Conservation (phyloP, 768 basidiomycete species). For the Suillus subaureus region DNA sequence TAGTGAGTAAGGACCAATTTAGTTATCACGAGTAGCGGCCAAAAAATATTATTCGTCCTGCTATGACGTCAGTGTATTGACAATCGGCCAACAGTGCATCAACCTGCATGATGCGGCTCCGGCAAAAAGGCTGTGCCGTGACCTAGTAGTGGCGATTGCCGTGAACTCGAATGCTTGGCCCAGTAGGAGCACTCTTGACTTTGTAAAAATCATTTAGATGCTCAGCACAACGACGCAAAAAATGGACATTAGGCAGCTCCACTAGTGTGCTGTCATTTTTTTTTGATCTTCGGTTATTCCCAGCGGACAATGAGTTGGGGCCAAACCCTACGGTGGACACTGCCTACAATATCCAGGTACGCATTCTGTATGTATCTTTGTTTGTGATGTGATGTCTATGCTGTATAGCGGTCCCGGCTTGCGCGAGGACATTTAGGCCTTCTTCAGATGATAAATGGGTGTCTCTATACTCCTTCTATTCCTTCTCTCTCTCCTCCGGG, state of each 20-base stretch:
- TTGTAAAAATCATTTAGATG: background rate
- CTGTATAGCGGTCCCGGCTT: background rate
- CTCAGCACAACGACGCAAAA: background rate
- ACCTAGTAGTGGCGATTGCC: background rate
- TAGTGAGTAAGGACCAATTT: background rate
- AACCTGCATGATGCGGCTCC: background rate
- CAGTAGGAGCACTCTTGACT: background rate
- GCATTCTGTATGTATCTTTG: background rate
- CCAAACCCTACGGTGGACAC: background rate
- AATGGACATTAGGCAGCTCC: too few relatives aligned
- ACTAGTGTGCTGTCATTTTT: background rate
- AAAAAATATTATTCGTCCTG: background rate
- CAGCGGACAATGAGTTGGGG: too few relatives aligned
- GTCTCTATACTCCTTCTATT: background rate
- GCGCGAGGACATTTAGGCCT: too few relatives aligned
- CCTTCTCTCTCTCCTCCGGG: background rate
- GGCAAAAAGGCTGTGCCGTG: background rate
- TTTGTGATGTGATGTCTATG: background rate
- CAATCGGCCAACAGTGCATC: background rate
- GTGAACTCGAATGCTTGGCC: background rate
- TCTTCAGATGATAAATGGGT: background rate
- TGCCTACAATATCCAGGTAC: too few relatives aligned
- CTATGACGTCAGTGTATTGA: background rate
- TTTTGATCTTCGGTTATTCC: too few relatives aligned
- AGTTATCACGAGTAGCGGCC: too few relatives aligned